Base-by-base conservation (phyloP, 352 stramenopile genomes). In the Phytophthora macrochlamydospora region DNA sequence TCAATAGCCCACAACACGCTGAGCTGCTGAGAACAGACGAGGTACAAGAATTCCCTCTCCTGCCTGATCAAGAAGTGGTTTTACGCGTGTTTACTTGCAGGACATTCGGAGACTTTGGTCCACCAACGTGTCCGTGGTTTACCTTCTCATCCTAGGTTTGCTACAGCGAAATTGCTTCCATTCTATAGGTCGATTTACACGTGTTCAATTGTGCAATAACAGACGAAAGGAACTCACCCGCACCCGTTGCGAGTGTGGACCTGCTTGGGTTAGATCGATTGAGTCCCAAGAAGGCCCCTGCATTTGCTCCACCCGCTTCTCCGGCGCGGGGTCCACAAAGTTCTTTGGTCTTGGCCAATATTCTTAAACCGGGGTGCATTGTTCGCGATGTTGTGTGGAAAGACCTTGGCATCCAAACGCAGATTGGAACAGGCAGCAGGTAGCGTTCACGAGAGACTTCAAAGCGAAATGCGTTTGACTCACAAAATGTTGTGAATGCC, bases 341-440 rank as follows among this genome's bases (percentile, higher is more conserved):
- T 11, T 64, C 56, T 13, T 29, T 12, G n/a, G 42, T 24, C 13
- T 59, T 76, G 46, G 12, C 50, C 2, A 67, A 55, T 6, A 53
- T 73, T 30, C 51, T 80, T 2, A 53, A 75, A 40, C 49, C 44
- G 38, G 58, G 62, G n/a, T 74, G 49, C 37, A 63, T 31, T 13
- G 55, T 71, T 60, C 69, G 75, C 4, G 69, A 79, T 50, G 69
- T 83, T 44, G 56, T 46, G 28, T 76, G 62, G 48, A 65, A 81
- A 50, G 76, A 85, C 8, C 68, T 85, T 18, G 67, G 50, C 6
- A 74, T 78, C 44, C 63, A 71, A 38, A 86, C 89, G 38, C 77
- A 79, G n/a, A 73, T 93, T 60, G 84, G 83, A 24, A 77, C 76
- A 44, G 87, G 84, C 9, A 91, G 84, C 28, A 94, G 84, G 82